A percentile compares a stretch with the other conserved stretches of the same genome.
These are phyloP conservation scores for Paramecium octaurelia DNA, from an alignment of 73 alveolate genomes.

Conservation along the genomic window DNA sequence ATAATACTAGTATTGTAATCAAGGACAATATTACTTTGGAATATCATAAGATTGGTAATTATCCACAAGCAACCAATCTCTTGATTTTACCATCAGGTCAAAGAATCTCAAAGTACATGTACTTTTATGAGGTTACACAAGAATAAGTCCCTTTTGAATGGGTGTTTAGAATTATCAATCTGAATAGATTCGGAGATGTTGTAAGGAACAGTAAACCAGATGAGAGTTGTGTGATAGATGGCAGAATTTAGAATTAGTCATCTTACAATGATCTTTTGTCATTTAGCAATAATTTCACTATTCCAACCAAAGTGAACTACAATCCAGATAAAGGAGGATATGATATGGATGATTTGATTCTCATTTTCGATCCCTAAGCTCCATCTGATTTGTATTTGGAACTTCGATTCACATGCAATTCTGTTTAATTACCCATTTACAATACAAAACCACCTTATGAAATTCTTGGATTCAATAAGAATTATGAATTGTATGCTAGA, in stretches of 20 bases:
- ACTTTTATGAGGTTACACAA: background rate
- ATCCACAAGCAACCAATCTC: background rate
- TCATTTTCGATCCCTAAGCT: background rate
- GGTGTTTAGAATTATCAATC: conserved; percentile 38
- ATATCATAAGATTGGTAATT: background rate
- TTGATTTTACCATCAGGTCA: conserved; percentile 21
- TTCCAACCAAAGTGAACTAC: background rate
- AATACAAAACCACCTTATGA: conserved; percentile 11
- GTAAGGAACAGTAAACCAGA: background rate
- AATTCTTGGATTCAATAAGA: background rate
- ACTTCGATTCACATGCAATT: background rate
- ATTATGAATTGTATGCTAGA: conserved; percentile 26
- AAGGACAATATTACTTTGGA: background rate
- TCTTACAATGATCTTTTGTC: background rate
- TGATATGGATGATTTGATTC: conserved; percentile 43
- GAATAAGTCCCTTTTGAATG: conserved; percentile 36
- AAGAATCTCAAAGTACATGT: background rate
- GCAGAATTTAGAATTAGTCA: background rate
- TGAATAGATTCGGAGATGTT: conserved; percentile 31
- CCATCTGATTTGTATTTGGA: background rate
- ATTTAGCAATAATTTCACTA: background rate
- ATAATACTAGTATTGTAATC: background rate
- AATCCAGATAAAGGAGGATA: conserved; percentile 10
- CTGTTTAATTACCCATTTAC: conserved; percentile 11
- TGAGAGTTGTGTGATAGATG: background rate